Evolutionary conservation across 495 filamentous ascomycete species (phyloP).

Genomic region (Penicillium longicatenatum): DNA sequence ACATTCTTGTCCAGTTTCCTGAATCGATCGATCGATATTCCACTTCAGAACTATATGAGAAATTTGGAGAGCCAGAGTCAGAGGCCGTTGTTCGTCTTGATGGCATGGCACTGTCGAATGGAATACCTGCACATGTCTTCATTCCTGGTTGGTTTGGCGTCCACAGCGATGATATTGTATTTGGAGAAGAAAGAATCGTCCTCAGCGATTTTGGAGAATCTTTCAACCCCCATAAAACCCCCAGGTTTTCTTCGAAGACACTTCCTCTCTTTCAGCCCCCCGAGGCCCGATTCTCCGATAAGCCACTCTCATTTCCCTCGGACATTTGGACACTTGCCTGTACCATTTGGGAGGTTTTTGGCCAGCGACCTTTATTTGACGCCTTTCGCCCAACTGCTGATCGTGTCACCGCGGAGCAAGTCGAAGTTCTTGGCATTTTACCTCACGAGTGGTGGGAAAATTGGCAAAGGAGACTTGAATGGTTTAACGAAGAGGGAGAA

Average conservation of each 20-base stretch:
- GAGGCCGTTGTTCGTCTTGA: constrained; percentile 27
- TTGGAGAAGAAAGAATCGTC: constrained; percentile 15
- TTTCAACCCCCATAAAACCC: constrained; percentile 19
- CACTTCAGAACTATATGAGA: constrained; percentile 21
- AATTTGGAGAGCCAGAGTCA: constrained; percentile 20
- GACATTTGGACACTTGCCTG: constrained; percentile 40
- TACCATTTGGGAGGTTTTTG: constrained; percentile 34
- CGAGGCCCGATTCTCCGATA: constrained; percentile 24
- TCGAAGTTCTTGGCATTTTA: constrained; percentile 28
- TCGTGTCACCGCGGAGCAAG: constrained; percentile 29
- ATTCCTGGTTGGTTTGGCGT: constrained; percentile 23
- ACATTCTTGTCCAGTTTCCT: constrained; percentile 26
- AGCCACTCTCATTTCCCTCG: constrained; percentile 30
- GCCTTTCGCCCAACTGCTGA: constrained; percentile 19
- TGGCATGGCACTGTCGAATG: constrained; percentile 13
- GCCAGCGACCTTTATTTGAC: constrained; percentile 32
- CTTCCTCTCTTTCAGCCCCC: constrained; percentile 24
- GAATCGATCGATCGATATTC: constrained; percentile 15
- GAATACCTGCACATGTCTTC: constrained; percentile 16
- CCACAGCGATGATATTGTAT: constrained; percentile 16
- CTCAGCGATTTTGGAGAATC: constrained; percentile 32
- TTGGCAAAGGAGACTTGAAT: constrained; percentile 16
- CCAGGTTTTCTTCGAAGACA: constrained; percentile 21
- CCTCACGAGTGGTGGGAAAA: constrained; percentile 33
- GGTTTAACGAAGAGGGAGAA: constrained; percentile 26